Evolutionary conservation across 75 land plant species (phyloP), one percentile per base, ranked within the genome.

Genomic region (Isoetes taiwanensis): DNA sequence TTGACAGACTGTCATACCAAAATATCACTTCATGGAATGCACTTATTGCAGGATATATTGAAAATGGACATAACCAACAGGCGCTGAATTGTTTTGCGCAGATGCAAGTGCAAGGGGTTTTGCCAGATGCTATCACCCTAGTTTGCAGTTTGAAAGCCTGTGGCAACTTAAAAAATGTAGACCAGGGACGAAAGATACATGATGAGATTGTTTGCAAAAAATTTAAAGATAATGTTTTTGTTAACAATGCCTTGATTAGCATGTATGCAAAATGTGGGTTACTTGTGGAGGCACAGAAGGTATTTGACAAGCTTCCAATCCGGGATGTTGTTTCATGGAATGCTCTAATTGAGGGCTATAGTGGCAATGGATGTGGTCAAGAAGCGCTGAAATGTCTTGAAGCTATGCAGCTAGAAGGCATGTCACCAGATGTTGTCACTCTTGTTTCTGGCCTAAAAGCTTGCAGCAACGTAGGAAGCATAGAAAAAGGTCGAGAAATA

Each of bases 41-140:
- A 2, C 63, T 80, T 57, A 56, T 77, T 9, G 76, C 80, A n/a
- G 71, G 58, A 28, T 77, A 64, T 67, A 43, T 55, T 11, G 43
- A 43, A 25, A 67, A 71, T 43, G 72, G 66, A 20, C 28, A 21
- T 2, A 31, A 34, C 40, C 61, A 59, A 1, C 24, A 21, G 43
- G 55, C 65, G 41, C 30, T 81, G 30, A 54, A 32, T 10, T 43
- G 56, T 27, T 59, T 71, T 54, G 28, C 54, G 24, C 61, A 17
- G 6, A 61, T 61, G 32, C 63, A n/a, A 29, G 10, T n/a, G 17
- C 33, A 2, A 10, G 28, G 63, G 16, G n/a, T 61, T 31, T n/a
- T 6, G 2, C 63, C 59, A 31, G 58, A 61, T 27, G 20, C 16
- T 10, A 21, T 61, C 17, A 61, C 63, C 30, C 48, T 61, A n/a